A percentile compares a stretch with the other conserved stretches of the same genome.
Conservation (phyloP, 495 filamentous ascomycete species). For the Aspergillus bertholletiae region DNA sequence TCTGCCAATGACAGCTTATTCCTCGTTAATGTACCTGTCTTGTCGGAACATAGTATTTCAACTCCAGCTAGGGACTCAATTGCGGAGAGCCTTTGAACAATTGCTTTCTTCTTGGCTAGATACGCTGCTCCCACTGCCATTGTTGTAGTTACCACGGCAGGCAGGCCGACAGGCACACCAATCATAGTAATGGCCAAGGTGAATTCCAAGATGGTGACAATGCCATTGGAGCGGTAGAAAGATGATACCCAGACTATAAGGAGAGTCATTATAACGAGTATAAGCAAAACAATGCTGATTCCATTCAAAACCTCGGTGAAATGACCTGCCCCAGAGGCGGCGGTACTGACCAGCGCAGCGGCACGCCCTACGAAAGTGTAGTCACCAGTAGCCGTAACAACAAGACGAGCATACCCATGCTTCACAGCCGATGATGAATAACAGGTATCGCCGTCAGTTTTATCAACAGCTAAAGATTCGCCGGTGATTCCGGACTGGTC, state of each 20-base stretch:
- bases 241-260: conserved; percentile 80
- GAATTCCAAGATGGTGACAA: conserved; percentile 74
- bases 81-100: conserved; percentile 89
- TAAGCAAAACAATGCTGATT: conserved; percentile 70
- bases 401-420: conserved; percentile 79
- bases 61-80: conserved; percentile 94
- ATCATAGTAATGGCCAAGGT: conserved; percentile 84
- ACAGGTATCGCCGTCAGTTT: conserved; percentile 71
- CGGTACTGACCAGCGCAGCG: conserved; percentile 76
- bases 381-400: conserved; percentile 80
- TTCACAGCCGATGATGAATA: conserved; percentile 87
- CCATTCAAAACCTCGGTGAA: conserved; percentile 86
- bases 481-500: conserved; percentile 92
- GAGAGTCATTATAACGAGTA: conserved; percentile 76
- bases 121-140: conserved; percentile 94
- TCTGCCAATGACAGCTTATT: conserved; percentile 87
- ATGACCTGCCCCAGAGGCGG: conserved; percentile 69
- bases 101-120: conserved; percentile 85
- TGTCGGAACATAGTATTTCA: conserved; percentile 94
- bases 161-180: conserved; percentile 92
- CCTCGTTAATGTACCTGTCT: conserved; percentile 82
- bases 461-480: conserved; percentile 88
- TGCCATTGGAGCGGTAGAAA: conserved; percentile 80
- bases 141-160: conserved; percentile 91
- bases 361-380: conserved; percentile 86